A percentile compares a stretch with the other conserved stretches of the same genome.
Conservation (phyloP, 1,139 yeast species). For the Nakaseomyces uthaithaninus region DNA sequence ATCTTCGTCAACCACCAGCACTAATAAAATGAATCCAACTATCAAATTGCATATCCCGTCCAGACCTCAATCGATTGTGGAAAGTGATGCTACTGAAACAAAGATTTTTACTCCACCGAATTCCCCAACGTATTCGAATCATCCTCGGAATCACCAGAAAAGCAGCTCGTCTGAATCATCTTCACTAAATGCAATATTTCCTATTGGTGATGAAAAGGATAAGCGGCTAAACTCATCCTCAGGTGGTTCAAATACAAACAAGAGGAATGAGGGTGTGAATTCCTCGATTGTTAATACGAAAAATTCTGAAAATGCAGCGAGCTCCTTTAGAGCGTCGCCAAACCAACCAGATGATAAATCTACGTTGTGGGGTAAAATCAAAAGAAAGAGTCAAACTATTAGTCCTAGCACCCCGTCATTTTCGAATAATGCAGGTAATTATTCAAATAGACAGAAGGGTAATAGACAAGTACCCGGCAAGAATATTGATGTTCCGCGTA, state of each 20-base stretch:
- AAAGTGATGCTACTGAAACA: conserved; percentile 32
- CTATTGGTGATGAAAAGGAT: conserved; percentile 9
- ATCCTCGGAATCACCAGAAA: conserved; percentile 53
- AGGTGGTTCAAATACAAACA: not conserved
- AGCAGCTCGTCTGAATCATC: conserved; percentile 51
- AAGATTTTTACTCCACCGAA: conserved; percentile 38
- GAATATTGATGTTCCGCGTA: not conserved
- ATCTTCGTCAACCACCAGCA: conserved; percentile 9
- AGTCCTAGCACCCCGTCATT: conserved; percentile 3
- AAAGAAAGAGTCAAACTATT: conserved; percentile 23
- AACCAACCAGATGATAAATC: conserved; percentile 21
- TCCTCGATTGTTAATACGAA: not conserved
- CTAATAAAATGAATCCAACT: conserved; percentile 14
- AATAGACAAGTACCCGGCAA: not conserved
- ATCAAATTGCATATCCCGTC: conserved; percentile 32
- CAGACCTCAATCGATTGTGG: conserved; percentile 52
- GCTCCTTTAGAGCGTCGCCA: conserved; percentile 14
- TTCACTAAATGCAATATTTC: conserved; percentile 32
- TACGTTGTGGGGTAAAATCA: conserved; percentile 27
- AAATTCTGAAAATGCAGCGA: not conserved
- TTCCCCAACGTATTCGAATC: conserved; percentile 34
- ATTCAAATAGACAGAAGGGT: not conserved
- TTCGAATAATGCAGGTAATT: not conserved
- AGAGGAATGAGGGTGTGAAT: not conserved
- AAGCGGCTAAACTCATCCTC: conserved; percentile 6